These are phyloP conservation scores for Penicillium sp. DNA, from an alignment of 2,329 filamentous ascomycete species.

Conservation along the genomic window DNA sequence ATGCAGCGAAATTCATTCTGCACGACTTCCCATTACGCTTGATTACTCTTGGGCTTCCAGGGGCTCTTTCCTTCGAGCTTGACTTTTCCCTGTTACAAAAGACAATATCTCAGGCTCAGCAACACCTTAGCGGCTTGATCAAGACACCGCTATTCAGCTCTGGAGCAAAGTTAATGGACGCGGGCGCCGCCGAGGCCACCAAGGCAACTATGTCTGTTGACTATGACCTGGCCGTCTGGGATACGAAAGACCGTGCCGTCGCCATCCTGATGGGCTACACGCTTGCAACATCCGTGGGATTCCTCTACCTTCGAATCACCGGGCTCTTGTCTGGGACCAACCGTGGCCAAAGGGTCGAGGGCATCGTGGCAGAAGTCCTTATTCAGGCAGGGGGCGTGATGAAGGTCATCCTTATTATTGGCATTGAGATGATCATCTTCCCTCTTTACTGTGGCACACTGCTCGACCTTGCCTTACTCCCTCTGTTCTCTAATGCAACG, in stretches of 20 bases:
- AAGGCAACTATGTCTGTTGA: conserved; percentile 41
- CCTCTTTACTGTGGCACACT: conserved; percentile 91
- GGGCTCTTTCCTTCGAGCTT: conserved; percentile 19
- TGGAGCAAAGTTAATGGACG: conserved; percentile 27
- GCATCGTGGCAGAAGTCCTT: conserved; percentile 68
- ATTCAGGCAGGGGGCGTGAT: conserved; percentile 93
- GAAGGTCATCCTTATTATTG: conserved; percentile 97
- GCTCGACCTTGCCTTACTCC: conserved; percentile 80
- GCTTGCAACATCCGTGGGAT: conserved; percentile 67
- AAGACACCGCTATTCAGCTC: conserved; percentile 20
- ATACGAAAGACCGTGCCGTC: conserved; percentile 60
- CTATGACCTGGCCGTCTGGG: conserved; percentile 62
- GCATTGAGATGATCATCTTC: conserved; percentile 97
- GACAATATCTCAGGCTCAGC: conserved; percentile 14
- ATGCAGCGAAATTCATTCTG: conserved; percentile 40
- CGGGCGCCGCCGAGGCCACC: conserved; percentile 17
- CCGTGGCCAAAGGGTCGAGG: conserved; percentile 59
- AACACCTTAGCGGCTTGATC: conserved; percentile 21
- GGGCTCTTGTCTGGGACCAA: conserved; percentile 59
- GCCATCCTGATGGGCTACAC: conserved; percentile 78
- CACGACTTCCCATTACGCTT: conserved; percentile 37
- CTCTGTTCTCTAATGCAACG: conserved; percentile 77
- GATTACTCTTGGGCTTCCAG: conserved; percentile 24
- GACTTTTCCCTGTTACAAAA: conserved; percentile 16
- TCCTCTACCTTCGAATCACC: conserved; percentile 71